Base-by-base conservation (phyloP, 257 asterid genomes). In the Capsicum pubescens region DNA sequence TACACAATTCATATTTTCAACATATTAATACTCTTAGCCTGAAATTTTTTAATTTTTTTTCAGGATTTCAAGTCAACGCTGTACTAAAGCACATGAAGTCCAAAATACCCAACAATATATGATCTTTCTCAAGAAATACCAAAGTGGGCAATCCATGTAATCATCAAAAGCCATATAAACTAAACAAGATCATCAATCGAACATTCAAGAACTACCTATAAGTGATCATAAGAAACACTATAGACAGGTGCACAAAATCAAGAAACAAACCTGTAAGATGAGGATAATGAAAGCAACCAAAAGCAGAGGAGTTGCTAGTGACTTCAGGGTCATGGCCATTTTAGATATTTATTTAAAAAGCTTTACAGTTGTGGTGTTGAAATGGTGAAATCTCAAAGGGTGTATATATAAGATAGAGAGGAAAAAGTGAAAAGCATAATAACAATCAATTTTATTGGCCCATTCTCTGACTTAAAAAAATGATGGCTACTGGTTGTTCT, bases 401-500 rank as follows among this genome's bases (percentile, higher is more conserved):
- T 26, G 32, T 26, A 26, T 26, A 26, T 26, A 26, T 26, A 26
- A 26, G 32, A 26, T 1, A 26, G 32, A 26, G 32, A 26, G 32
- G 32, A 26, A 26, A 26, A 26, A 26, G 32, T 26, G 32, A 26
- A n/a, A n/a, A n/a, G n/a, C n/a, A n/a, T n/a, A 74, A 21, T 6
- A 74, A 13, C 13, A 21, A 52, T 56, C 48, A 76, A 76, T 52
- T 68, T 68, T 21, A 76, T 76, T 76, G 63, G 63, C 63, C 48
- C 63, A 76, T 76, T 21, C 48, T 76, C 19, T 76, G 81, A 76
- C n/a, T n/a, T n/a, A n/a, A n/a, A n/a, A n/a, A n/a, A 2, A 76
- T 76, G 61, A 76, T 76, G 63, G 19, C 81, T 50, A 76, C 21
- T 52, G 3, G 26, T 21, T 39, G 61, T 48, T 21, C 12, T 76